phyloP scores from a whole-genome alignment of 2,329 filamentous ascomycete species.

The Stylonectria norvegica region DNA sequence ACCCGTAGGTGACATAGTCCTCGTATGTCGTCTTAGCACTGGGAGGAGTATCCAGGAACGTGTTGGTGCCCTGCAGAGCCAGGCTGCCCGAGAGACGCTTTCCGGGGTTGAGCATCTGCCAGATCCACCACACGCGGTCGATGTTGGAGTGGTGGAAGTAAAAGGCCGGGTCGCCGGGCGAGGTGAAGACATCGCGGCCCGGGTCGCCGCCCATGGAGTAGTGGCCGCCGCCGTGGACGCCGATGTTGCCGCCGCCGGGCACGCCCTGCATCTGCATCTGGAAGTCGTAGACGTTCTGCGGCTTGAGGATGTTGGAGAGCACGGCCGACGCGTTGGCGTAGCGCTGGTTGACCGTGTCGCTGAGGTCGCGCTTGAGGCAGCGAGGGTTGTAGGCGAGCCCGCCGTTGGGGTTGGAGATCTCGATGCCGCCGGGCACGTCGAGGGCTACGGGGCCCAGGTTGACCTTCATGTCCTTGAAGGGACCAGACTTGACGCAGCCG shows the following conservation, averaged over 20 bases:
- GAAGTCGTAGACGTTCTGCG: slow-evolving; percentile 38
- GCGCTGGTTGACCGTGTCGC: slow-evolving; percentile 20
- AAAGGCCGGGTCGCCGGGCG: slow-evolving; percentile 37
- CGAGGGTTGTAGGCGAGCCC: slow-evolving; percentile 40
- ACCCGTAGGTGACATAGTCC: slow-evolving; percentile 27
- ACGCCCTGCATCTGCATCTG: slow-evolving; percentile 44
- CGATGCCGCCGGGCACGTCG: slow-evolving; percentile 25
- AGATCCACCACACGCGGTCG: slow-evolving; percentile 29
- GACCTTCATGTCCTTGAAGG: slow-evolving; percentile 42
- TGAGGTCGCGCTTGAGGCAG: slow-evolving; percentile 39
- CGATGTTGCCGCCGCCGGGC: slow-evolving; percentile 23
- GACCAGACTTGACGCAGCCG: slow-evolving; percentile 51
- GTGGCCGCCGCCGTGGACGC: slow-evolving; percentile 34
- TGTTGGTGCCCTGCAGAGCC: slow-evolving; percentile 24
- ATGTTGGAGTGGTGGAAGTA: slow-evolving; percentile 33
- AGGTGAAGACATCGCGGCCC: slow-evolving; percentile 38
- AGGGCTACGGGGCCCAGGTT: slow-evolving; percentile 39
- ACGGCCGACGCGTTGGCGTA: slow-evolving; percentile 30
- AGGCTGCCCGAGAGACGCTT: slow-evolving; percentile 18
- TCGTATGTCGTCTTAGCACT: slow-evolving; percentile 25
- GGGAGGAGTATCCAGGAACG: slow-evolving; percentile 22
- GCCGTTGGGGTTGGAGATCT: slow-evolving; percentile 15
- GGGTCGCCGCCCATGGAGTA: slow-evolving; percentile 41
- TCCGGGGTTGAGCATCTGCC: slow-evolving; percentile 28
- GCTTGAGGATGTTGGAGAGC: slow-evolving; percentile 36